These are phyloP conservation scores for Arthrocladium fulminans DNA, from an alignment of 2,329 filamentous ascomycete genomes.

Conservation along the genomic window DNA sequence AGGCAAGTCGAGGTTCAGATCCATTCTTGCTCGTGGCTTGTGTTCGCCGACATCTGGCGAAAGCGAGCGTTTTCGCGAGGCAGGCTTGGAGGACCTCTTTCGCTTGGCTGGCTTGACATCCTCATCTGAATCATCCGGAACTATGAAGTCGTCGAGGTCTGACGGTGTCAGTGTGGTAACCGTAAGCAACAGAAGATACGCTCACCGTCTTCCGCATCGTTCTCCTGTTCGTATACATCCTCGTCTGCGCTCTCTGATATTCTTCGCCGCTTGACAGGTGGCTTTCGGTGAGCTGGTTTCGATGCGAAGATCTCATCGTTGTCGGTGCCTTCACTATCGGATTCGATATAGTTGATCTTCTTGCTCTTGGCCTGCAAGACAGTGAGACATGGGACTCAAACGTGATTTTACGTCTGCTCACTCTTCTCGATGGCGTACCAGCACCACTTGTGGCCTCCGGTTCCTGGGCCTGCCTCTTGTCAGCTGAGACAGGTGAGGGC, in stretches of 20 bases:
- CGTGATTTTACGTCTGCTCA: slow-evolving; percentile 32
- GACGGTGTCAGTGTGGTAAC: slow-evolving; percentile 23
- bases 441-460: slow-evolving; percentile 30
- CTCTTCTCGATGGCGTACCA: slow-evolving; percentile 75
- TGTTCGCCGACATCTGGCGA: slow-evolving; percentile 30
- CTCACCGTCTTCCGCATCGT: slow-evolving; percentile 49
- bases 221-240: slow-evolving; percentile 60
- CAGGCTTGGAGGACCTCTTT: slow-evolving; percentile 51
- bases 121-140: slow-evolving; percentile 75
- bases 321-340: slow-evolving; percentile 60
- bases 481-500: slow-evolving; percentile 37
- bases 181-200: not conserved
- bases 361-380: slow-evolving; percentile 47
- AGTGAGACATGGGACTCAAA: slow-evolving; percentile 8
- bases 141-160: slow-evolving; percentile 82
- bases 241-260: slow-evolving; percentile 58
- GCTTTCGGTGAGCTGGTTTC: slow-evolving; percentile 38
- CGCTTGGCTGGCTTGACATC: slow-evolving; percentile 59
- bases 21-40: slow-evolving; percentile 33
- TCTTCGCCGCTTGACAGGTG: slow-evolving; percentile 48
- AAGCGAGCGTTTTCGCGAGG: slow-evolving; percentile 25
- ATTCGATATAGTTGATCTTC: slow-evolving; percentile 72
- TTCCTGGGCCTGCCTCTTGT: slow-evolving; percentile 25
- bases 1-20: slow-evolving; percentile 47
- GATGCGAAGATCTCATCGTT: slow-evolving; percentile 63